Conservation (phyloP, 2,329 filamentous ascomycete species). For the Cercospora sesami region DNA sequence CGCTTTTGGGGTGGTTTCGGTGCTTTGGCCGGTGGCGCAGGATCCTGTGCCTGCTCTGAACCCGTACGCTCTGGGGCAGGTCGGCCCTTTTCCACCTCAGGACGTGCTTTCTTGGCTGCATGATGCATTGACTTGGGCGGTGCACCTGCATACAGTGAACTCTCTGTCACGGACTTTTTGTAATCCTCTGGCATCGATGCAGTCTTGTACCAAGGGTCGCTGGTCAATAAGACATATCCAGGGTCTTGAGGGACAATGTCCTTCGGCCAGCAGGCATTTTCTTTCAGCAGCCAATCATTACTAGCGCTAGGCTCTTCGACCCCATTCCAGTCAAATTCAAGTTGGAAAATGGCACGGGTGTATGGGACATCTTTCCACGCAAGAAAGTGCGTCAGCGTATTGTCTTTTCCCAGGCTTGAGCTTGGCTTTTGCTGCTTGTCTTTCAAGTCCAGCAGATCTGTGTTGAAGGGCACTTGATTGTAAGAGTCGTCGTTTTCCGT, state of each 20-base stretch:
- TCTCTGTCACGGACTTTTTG: not conserved
- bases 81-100: not conserved
- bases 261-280: slow-evolving; percentile 17
- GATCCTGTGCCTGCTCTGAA: not conserved
- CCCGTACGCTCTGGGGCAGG: not conserved
- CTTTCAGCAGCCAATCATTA: slow-evolving; percentile 7
- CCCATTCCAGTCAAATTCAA: slow-evolving; percentile 3
- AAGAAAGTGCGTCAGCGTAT: too few relatives aligned
- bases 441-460: not conserved
- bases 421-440: too few relatives aligned
- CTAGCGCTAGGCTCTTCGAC: not conserved
- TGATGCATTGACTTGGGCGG: not conserved
- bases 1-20: slow-evolving; percentile 2
- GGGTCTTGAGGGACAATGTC: slow-evolving; percentile 14
- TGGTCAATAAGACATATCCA: slow-evolving; percentile 3
- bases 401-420: too few relatives aligned
- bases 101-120: not conserved
- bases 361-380: not conserved
- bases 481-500: not conserved
- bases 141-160: not conserved
- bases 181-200: not conserved
- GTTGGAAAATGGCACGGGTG: slow-evolving; percentile 1
- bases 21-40: not conserved
- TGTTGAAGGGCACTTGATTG: not conserved
- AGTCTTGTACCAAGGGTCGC: slow-evolving; percentile 15